These are phyloP conservation scores for Xylariales sp. DNA, from an alignment of 2,329 filamentous ascomycete species.

Conservation along the genomic window DNA sequence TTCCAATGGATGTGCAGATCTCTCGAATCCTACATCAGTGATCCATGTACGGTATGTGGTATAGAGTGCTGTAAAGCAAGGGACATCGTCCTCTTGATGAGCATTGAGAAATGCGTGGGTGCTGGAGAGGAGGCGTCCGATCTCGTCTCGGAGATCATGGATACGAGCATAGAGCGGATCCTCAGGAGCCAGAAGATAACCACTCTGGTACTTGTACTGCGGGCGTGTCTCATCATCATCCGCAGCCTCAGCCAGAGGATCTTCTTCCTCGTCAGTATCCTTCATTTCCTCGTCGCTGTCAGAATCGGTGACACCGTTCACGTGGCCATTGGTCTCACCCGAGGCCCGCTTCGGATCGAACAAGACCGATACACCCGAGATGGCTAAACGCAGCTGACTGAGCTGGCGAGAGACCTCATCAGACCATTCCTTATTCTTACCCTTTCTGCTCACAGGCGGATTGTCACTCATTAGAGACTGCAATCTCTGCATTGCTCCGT, in stretches of 20 bases:
- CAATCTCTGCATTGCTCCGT: constrained; percentile 70
- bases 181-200: constrained; percentile 68
- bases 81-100: constrained; percentile 91
- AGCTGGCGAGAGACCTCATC: constrained; percentile 92
- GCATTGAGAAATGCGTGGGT: constrained; percentile 80
- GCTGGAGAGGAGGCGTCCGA: constrained; percentile 75
- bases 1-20: constrained; percentile 90
- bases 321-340: constrained; percentile 35
- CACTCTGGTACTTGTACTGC: constrained; percentile 83
- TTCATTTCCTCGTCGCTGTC: constrained; percentile 49
- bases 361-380: constrained; percentile 83
- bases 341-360: constrained; percentile 78
- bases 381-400: constrained; percentile 79
- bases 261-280: constrained; percentile 48
- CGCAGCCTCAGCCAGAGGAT: constrained; percentile 57
- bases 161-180: constrained; percentile 67
- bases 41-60: constrained; percentile 95
- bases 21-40: constrained; percentile 92
- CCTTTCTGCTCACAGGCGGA: constrained; percentile 80
- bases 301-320: constrained; percentile 32
- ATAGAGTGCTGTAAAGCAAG: constrained; percentile 90
- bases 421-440: constrained; percentile 98
- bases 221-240: constrained; percentile 81
- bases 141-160: constrained; percentile 73
- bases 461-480: constrained; percentile 75